A percentile compares a stretch with the other conserved stretches of the same genome.
These are phyloP conservation scores for Globisporangium takayamanum DNA, from an alignment of 352 stramenopile genomes.

Conservation along the genomic window DNA sequence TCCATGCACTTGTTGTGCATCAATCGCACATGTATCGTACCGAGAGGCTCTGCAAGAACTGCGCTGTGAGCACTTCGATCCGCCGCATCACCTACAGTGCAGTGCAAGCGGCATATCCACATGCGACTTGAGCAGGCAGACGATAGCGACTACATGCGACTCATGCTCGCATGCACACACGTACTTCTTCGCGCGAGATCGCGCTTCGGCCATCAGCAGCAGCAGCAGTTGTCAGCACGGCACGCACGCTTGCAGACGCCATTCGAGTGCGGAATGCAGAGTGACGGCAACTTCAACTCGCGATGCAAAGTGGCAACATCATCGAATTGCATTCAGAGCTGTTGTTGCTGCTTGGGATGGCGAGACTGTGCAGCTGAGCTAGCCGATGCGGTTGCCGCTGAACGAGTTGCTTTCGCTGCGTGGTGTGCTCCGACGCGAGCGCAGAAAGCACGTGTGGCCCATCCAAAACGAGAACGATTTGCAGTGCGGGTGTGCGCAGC, in stretches of 20 bases:
- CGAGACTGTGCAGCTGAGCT: neutral
- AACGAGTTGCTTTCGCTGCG: slow-evolving; percentile 49
- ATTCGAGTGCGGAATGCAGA: neutral
- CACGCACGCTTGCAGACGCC: slow-evolving; percentile 1
- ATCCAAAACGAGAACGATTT: slow-evolving; percentile 70
- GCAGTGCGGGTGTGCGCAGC: slow-evolving; percentile 51
- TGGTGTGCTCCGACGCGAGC: slow-evolving; percentile 29
- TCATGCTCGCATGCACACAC: neutral
- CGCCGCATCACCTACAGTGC: slow-evolving; percentile 36
- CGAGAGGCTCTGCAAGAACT: slow-evolving; percentile 52
- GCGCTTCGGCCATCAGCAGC: neutral
- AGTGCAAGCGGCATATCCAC: neutral
- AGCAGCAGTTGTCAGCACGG: slow-evolving; percentile 8
- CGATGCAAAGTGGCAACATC: neutral
- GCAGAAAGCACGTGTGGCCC: slow-evolving; percentile 63
- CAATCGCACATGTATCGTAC: slow-evolving; percentile 15
- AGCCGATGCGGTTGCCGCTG: slow-evolving; percentile 37
- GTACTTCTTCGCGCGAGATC: slow-evolving; percentile 38
- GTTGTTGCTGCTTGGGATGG: no score
- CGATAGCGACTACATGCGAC: neutral
- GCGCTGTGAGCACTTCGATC: slow-evolving; percentile 47
- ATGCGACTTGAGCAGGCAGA: neutral
- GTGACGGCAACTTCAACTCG: neutral
- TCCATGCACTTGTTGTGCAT: neutral
- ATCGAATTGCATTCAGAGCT: neutral